These are phyloP conservation scores for Cystobasidium tubakii DNA, from an alignment of 768 basidiomycete species.

Conservation along the genomic window DNA sequence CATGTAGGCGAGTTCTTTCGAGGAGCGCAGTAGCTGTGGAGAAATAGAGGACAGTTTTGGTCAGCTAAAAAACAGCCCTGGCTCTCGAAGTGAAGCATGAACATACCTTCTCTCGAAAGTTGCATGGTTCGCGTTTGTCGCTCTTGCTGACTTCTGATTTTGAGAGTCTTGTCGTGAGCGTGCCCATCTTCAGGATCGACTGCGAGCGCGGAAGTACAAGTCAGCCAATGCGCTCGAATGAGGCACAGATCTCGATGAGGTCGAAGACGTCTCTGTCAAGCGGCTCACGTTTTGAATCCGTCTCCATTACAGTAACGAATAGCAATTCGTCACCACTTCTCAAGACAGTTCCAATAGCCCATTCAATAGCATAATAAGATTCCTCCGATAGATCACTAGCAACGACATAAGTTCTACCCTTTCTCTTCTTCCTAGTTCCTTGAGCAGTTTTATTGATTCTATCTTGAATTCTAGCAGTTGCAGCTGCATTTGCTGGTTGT, in stretches of 20 bases:
- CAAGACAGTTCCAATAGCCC: conserved; percentile 90
- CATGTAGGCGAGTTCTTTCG: conserved; percentile 81
- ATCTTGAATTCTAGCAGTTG: conserved; percentile 54
- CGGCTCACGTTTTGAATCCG: conserved; percentile 72
- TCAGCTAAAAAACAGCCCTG: too few species aligned
- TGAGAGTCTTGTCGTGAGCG: conserved; percentile 55
- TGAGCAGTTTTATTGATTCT: conserved; percentile 6
- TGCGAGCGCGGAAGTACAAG: conserved; percentile 14
- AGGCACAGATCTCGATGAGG: background rate
- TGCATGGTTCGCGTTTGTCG: conserved; percentile 47
- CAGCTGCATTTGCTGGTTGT: conserved; percentile 23
- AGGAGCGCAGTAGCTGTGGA: conserved; percentile 78
- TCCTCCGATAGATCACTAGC: conserved; percentile 94
- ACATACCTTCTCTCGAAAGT: conserved; percentile 15
- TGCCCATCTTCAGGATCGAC: conserved; percentile 42
- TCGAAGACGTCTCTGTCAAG: too few species aligned
- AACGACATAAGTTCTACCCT: conserved; percentile 66
- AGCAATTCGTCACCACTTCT: conserved; percentile 86
- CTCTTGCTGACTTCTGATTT: conserved; percentile 85
- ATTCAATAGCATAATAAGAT: conserved; percentile 88
- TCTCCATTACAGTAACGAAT: conserved; percentile 84
- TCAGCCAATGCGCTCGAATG: background rate
- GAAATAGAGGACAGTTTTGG: conserved; percentile 82
- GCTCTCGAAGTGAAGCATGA: too few species aligned
- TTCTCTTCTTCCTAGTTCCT: conserved; percentile 52